Evolutionary conservation across 306 rosid genomes (phyloP).

Genomic region (Chamaecrista fasciculata): DNA sequence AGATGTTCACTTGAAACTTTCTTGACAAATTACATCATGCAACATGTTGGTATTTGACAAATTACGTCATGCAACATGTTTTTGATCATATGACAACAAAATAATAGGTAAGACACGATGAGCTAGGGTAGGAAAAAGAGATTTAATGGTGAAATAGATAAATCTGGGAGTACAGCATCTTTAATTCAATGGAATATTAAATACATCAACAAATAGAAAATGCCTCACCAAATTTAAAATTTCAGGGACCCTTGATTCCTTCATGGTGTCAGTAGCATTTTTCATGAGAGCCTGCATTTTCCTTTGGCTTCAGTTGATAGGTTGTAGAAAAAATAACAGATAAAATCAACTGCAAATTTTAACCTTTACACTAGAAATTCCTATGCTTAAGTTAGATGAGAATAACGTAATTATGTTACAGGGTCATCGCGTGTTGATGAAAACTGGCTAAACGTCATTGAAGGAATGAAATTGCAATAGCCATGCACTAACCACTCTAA

Average conservation of each 20-base stretch:
- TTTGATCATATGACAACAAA: slow-evolving; percentile 8
- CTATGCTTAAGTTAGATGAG: slow-evolving; percentile 1
- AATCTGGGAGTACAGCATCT: not conserved
- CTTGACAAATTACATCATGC: not conserved
- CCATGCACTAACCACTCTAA: slow-evolving; percentile 61
- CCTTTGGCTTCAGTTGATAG: slow-evolving; percentile 27
- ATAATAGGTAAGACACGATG: slow-evolving; percentile 13
- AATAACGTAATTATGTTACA: slow-evolving; percentile 1
- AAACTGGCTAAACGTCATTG: slow-evolving; percentile 2
- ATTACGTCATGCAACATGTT: slow-evolving; percentile 10
- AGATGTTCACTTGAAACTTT: not conserved
- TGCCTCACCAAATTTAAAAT: slow-evolving; percentile 70
- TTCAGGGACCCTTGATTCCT: slow-evolving; percentile 72
- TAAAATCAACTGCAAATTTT: slow-evolving; percentile 3
- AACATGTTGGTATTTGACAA: not conserved
- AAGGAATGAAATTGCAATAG: slow-evolving; percentile 17
- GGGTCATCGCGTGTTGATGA: slow-evolving; percentile 10
- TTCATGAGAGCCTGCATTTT: slow-evolving; percentile 74
- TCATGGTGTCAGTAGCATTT: slow-evolving; percentile 91
- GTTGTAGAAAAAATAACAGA: slow-evolving; percentile 22
- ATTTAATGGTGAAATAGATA: not conserved
- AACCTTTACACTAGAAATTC: not conserved
- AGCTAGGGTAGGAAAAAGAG: not conserved
- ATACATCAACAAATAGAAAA: slow-evolving; percentile 19
- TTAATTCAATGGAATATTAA: slow-evolving; percentile 1